phyloP scores from a whole-genome alignment of 2,329 filamentous ascomycete genomes.

The Xylaria sp. region DNA sequence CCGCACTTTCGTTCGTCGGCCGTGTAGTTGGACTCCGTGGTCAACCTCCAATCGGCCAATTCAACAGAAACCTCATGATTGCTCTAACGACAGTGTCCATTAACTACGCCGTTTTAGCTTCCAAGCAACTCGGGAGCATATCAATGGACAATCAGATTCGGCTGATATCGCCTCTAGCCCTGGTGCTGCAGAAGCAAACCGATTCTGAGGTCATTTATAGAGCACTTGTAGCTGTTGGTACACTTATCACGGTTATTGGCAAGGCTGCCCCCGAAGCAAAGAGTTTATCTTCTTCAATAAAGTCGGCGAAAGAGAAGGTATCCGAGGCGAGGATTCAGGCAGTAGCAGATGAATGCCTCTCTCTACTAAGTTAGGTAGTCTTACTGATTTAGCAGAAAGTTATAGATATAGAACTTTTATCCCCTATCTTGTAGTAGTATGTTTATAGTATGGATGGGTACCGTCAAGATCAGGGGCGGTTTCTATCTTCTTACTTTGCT shows the following conservation, averaged over 20 bases:
- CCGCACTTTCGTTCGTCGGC: slow-evolving; percentile 71
- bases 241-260: slow-evolving; percentile 71
- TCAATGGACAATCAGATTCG: slow-evolving; percentile 57
- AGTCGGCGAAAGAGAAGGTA: slow-evolving; percentile 57
- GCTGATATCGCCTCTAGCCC: slow-evolving; percentile 70
- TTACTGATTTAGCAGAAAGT: background rate
- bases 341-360: slow-evolving; percentile 60
- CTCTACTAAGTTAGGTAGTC: slow-evolving; percentile 47
- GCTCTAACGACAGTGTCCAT: slow-evolving; percentile 85
- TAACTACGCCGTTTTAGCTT: slow-evolving; percentile 83
- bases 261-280: slow-evolving; percentile 57
- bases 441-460: background rate
- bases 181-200: slow-evolving; percentile 71
- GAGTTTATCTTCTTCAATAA: slow-evolving; percentile 58
- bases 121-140: slow-evolving; percentile 50
- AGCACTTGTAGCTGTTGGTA: slow-evolving; percentile 84
- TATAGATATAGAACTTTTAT: background rate
- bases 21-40: slow-evolving; percentile 66
- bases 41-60: slow-evolving; percentile 59
- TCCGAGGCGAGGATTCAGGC: slow-evolving; percentile 61
- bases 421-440: background rate
- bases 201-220: slow-evolving; percentile 89
- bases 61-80: slow-evolving; percentile 83
- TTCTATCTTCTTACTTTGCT: no score
- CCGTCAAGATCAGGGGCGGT: background rate